Evolutionary conservation across 495 filamentous ascomycete genomes (phyloP).

Genomic region (Aspergillus campestris): DNA sequence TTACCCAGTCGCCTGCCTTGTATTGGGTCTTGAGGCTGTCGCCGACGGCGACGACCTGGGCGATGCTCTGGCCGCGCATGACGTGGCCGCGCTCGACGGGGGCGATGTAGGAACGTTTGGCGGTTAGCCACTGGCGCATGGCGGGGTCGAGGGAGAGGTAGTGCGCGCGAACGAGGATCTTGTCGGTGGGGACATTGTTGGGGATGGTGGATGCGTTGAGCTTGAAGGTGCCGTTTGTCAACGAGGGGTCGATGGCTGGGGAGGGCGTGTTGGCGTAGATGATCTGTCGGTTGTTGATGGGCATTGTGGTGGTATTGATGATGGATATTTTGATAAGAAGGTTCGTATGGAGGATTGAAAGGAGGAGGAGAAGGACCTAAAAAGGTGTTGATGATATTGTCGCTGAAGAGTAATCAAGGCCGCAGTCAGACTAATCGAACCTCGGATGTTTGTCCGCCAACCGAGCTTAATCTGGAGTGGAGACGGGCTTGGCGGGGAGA

Average conservation of each 20-base stretch:
- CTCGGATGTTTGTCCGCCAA: no score
- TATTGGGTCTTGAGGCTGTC: slow-evolving; percentile 28
- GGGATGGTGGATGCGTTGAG: slow-evolving; percentile 40
- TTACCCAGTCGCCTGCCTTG: slow-evolving; percentile 44
- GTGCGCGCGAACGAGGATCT: slow-evolving; percentile 56
- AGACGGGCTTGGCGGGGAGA: no score
- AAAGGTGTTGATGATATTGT: no score
- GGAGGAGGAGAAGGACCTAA: no score
- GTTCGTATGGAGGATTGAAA: no score
- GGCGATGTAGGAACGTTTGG: slow-evolving; percentile 56
- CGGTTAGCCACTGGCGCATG: slow-evolving; percentile 70
- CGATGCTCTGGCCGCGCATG: slow-evolving; percentile 58
- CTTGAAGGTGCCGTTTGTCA: slow-evolving; percentile 44
- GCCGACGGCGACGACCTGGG: slow-evolving; percentile 43
- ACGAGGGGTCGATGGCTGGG: slow-evolving; percentile 33
- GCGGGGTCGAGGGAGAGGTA: slow-evolving; percentile 75
- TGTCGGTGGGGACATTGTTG: slow-evolving; percentile 42
- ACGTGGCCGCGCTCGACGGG: slow-evolving; percentile 57
- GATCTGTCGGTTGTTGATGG: slow-evolving; percentile 30
- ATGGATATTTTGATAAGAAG: not conserved
- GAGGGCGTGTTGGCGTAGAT: slow-evolving; percentile 33
- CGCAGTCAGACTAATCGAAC: no score
- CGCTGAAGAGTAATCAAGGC: no score
- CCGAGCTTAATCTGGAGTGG: no score
- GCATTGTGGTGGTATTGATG: slow-evolving; percentile 17